These are phyloP conservation scores for Gymnopus androsaceus DNA, from an alignment of 1,284 basidiomycete genomes.

Conservation along the genomic window DNA sequence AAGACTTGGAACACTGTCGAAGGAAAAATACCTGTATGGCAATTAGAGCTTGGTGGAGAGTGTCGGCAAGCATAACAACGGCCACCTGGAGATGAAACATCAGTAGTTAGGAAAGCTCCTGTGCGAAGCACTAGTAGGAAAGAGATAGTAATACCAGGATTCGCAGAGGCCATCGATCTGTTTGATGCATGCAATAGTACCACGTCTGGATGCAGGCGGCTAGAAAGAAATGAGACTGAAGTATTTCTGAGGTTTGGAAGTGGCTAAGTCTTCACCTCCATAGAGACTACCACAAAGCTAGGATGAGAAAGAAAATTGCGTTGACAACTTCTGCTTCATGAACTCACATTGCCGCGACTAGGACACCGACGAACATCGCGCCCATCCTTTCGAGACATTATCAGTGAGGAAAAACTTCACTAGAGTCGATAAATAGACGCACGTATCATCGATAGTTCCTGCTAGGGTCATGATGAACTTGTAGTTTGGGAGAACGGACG, in stretches of 20 bases:
- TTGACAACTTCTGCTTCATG: not conserved
- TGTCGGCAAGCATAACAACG: constrained; percentile 30
- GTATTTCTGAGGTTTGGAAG: not conserved
- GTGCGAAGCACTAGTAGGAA: not conserved
- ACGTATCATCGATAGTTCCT: constrained; percentile 8
- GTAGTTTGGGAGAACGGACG: not conserved
- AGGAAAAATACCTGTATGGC: constrained; percentile 47
- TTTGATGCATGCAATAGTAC: constrained; percentile 8
- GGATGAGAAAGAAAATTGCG: too few species aligned
- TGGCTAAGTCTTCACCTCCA: not conserved
- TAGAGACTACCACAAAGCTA: constrained; percentile 1
- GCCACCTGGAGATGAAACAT: not conserved
- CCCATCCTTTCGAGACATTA: not conserved
- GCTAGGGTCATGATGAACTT: not conserved
- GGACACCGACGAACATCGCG: constrained; percentile 6
- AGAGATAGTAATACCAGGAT: not conserved
- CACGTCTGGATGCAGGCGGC: constrained; percentile 6
- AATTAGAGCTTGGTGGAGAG: constrained; percentile 56
- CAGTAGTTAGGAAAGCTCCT: not conserved
- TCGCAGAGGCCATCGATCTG: constrained; percentile 6
- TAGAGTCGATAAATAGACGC: not conserved
- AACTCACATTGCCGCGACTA: constrained; percentile 7
- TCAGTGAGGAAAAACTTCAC: not conserved
- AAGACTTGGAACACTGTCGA: not conserved
- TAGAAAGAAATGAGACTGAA: not conserved